phyloP scores from a whole-genome alignment of 805 yeast genomes.

The Saccharomycopsis capsularis region DNA sequence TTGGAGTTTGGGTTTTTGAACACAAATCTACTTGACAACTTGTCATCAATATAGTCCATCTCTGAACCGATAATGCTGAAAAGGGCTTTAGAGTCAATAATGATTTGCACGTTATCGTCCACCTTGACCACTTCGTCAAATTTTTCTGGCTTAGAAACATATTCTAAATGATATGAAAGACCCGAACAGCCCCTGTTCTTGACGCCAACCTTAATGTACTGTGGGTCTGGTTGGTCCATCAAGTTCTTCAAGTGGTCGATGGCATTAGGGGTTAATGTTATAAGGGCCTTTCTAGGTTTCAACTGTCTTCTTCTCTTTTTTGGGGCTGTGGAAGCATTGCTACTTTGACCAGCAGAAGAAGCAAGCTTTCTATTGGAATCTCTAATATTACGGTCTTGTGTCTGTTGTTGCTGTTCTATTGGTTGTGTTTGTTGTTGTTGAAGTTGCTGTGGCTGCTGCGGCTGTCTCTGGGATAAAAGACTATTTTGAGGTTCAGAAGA shows the following conservation, averaged over 20 bases:
- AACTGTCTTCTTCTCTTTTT: conserved; percentile 48
- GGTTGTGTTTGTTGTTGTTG: background rate
- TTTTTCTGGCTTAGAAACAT: conserved; percentile 85
- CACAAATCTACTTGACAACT: conserved; percentile 78
- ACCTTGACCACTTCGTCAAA: conserved; percentile 82
- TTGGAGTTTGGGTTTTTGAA: conserved; percentile 94
- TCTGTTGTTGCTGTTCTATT: background rate
- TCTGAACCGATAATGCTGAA: conserved; percentile 94
- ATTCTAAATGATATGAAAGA: conserved; percentile 81
- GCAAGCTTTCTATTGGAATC: too few relatives aligned
- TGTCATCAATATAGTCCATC: conserved; percentile 98
- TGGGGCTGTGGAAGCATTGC: too few relatives aligned
- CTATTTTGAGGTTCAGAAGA: too few relatives aligned
- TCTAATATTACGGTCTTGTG: too few relatives aligned
- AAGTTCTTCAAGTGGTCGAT: conserved; percentile 60
- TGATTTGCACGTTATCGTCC: conserved; percentile 88
- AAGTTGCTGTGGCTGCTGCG: background rate
- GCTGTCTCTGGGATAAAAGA: too few relatives aligned
- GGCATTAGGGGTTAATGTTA: conserved; percentile 73
- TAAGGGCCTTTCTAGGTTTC: conserved; percentile 85
- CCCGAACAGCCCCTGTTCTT: conserved; percentile 96
- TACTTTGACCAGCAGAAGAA: too few relatives aligned
- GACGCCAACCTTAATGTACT: conserved; percentile 89
- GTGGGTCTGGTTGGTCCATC: conserved; percentile 76
- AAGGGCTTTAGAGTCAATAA: conserved; percentile 92